Conservation (phyloP, 306 rosid genomes). For the Vigna trinervia region DNA sequence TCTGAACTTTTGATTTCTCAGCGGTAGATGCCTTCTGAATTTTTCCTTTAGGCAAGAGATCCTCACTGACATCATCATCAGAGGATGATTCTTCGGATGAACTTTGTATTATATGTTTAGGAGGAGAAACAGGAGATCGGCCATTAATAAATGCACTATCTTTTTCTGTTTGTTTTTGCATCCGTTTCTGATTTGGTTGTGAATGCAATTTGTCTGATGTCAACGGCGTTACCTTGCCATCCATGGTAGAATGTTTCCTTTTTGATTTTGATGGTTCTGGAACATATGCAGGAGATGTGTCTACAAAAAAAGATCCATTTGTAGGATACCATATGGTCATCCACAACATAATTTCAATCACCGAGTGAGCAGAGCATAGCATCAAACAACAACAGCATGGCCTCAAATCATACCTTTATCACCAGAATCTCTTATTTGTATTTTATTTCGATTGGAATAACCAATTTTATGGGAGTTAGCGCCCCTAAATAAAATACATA, state of each 20-base stretch:
- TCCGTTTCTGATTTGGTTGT: conserved; percentile 44
- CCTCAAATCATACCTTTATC: conserved; percentile 61
- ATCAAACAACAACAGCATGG: conserved; percentile 38
- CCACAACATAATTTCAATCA: conserved; percentile 8
- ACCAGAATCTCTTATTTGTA: conserved; percentile 28
- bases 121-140: conserved; percentile 38
- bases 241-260: conserved; percentile 47
- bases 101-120: conserved; percentile 35
- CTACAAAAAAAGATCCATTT: conserved; percentile 51
- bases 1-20: too few species aligned
- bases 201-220: conserved; percentile 44
- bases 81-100: conserved; percentile 53
- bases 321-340: conserved; percentile 24
- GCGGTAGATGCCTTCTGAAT: conserved; percentile 32
- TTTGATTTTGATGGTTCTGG: conserved; percentile 51
- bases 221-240: conserved; percentile 50
- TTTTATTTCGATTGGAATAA: conserved; percentile 60
- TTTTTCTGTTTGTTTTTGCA: conserved; percentile 49
- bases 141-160: conserved; percentile 40
- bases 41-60: conserved; percentile 47
- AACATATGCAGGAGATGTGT: conserved; percentile 58
- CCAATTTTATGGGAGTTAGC: conserved; percentile 78
- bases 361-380: neutral
- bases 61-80: conserved; percentile 53
- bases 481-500: conserved; percentile 57